These are phyloP conservation scores for Aspergillus tanneri DNA, from an alignment of 2,329 filamentous ascomycete genomes.

Conservation along the genomic window DNA sequence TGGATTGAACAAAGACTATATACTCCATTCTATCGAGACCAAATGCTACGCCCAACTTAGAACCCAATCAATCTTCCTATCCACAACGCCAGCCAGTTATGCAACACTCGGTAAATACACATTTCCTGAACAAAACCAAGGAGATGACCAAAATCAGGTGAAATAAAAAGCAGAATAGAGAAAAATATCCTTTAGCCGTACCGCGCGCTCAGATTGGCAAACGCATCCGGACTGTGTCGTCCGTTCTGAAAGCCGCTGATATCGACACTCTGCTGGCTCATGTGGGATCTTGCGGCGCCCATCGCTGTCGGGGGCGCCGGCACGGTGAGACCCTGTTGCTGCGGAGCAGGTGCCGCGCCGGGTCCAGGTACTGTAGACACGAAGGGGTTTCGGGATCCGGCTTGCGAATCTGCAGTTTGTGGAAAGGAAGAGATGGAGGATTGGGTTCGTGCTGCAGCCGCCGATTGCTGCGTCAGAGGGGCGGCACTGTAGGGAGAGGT, in stretches of 20 bases:
- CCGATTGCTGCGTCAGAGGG: conserved; percentile 13
- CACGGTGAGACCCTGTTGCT: conserved; percentile 14
- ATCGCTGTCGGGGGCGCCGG: conserved; percentile 18
- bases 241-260: conserved; percentile 48
- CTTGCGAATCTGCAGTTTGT: conserved; percentile 22
- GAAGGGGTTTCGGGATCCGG: conserved; percentile 32
- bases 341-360: conserved; percentile 4
- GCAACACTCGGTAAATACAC: conserved; percentile 12
- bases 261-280: conserved; percentile 52
- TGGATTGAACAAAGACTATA: too few relatives aligned
- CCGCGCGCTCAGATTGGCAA: conserved; percentile 50
- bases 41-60: not conserved
- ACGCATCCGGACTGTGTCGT: conserved; percentile 52
- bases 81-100: conserved; percentile 9
- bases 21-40: too few relatives aligned
- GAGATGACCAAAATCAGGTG: not conserved
- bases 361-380: conserved; percentile 7
- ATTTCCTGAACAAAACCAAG: conserved; percentile 1
- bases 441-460: conserved; percentile 25
- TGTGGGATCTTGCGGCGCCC: conserved; percentile 33
- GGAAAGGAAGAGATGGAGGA: conserved; percentile 5
- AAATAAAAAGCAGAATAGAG: conserved; percentile 3
- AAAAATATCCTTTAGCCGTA: conserved; percentile 32
- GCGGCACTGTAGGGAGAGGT: not conserved
- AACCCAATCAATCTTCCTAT: not conserved